These are phyloP conservation scores for Niveomyces coronatus DNA, from an alignment of 2,329 filamentous ascomycete genomes.

Conservation along the genomic window DNA sequence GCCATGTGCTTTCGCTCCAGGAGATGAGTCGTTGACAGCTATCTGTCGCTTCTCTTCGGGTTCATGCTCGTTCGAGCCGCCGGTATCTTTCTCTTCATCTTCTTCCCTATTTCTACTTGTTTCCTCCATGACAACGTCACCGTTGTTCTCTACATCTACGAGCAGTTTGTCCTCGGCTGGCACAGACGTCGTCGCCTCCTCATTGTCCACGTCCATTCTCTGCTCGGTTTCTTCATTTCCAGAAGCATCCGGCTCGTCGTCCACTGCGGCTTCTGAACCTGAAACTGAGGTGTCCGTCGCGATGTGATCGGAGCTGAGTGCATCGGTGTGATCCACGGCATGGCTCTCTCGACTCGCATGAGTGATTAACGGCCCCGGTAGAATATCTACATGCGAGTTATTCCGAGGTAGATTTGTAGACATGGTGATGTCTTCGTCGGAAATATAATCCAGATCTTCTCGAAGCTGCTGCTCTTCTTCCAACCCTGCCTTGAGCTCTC, in stretches of 20 bases:
- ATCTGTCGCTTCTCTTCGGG: no score
- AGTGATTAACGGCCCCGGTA: no score
- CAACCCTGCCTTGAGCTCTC: conserved; percentile 33
- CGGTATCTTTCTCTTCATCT: conserved; percentile 13
- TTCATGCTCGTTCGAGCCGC: conserved; percentile 43
- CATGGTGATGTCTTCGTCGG: conserved; percentile 6
- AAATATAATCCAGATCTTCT: conserved; percentile 16
- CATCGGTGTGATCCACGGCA: not conserved
- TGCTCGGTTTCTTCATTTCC: not conserved
- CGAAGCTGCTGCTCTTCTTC: conserved; percentile 24
- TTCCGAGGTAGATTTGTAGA: not conserved
- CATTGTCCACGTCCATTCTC: not conserved
- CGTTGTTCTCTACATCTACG: conserved; percentile 5
- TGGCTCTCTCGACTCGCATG: no score
- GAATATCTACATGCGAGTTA: no score
- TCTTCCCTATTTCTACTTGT: conserved; percentile 11
- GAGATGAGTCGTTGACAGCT: no score
- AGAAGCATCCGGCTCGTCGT: not conserved
- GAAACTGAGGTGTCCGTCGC: conserved; percentile 5
- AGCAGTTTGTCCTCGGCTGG: no score
- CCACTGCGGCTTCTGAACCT: not conserved
- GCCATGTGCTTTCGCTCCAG: not conserved
- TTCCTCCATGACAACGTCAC: conserved; percentile 13
- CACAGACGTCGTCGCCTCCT: no score
- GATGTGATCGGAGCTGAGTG: conserved; percentile 7